Evolutionary conservation across 805 yeast genomes (phyloP), one percentile per base, ranked within the genome.

Genomic region (Kodamaea kakaduensis): DNA sequence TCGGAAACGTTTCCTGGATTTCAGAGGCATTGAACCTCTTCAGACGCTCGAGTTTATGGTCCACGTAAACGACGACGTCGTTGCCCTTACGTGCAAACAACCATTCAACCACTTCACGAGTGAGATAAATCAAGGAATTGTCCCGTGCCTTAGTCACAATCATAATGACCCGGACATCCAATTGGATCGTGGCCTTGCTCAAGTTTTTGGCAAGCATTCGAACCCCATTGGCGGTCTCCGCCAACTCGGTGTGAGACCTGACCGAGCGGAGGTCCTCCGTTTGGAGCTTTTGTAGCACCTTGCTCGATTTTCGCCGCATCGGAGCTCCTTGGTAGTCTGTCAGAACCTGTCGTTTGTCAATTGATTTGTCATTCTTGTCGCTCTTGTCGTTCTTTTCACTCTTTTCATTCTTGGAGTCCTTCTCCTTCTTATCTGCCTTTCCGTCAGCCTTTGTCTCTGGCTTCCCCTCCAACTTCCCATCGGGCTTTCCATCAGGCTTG

Each of bases 61-160:
- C 96, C 8, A 90, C 94, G 53, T 79, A 84, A 1, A 89, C 81
- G 1, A 54, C 51, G 28, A 67, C 61, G 31, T 58, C 64, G 23
- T 50, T 50, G 19, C 59, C 55, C 8, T 14, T 18, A 16, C 60
- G 45, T 10, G 58, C 45, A 24, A 87, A 54, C 18, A 87, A 57
- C 90, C 93, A 88, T 48, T 78, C 86, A 1, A 86, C 80, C 45
- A 88, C 65, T 49, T 84, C 93, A 38, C 90, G 68, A 0, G 96
- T 84, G 30, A 86, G 62, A 49, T 76, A 79, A 5, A 84, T 77
- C 34, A 88, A 61, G 5, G 87, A 78, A 47, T 83, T 80, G 54
- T 88, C 96, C 36, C 94, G 70, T 1, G 94, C 93, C 56, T 87
- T 87, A n/a, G 96, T 87, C 13, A 88, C 88, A 9, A 87, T 76